Evolutionary conservation across 306 rosid genomes (phyloP), one percentile per base, ranked within the genome.

Genomic region (Cyamopsis tetragonoloba): DNA sequence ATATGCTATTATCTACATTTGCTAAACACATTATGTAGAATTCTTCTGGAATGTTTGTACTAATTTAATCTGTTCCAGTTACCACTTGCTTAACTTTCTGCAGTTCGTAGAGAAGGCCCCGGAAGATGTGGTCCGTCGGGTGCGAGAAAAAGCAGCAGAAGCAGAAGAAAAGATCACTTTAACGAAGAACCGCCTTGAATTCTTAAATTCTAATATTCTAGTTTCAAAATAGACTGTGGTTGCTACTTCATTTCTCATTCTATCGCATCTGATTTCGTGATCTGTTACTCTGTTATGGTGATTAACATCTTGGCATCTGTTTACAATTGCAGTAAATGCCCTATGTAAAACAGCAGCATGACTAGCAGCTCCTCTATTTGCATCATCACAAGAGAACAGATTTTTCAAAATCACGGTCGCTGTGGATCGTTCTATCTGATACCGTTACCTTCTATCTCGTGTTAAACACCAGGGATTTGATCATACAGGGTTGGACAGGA

Each of bases 101-200:
- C 86, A 92, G 98, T 92, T 92, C 74, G 89, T 87, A 51, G 88
- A 87, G 83, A 92, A 82, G 76, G 98, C 98, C 46, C 98, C 98
- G 0, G 88, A 76, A 44, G 82, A 84, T n/a, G 78, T 92, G 47
- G 96, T 92, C 39, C 84, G 74, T 17, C 89, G 88, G 34, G 96
- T 87, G 44, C 84, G 41, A 75, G 96, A 92, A 81, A 89, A 89
- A 72, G 96, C 89, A 2, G 82, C 86, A 12, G 96, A 89, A 87
- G 80, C 89, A 11, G 84, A 89, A 75, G 98, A 89, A 77, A 92
- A 89, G 91, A 87, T 92, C 30, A 82, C 72, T 66, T 84, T 92
- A 68, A 87, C 96, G 26, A 79, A 84, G 70, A 92, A 82, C 56
- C 96, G 96, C 22, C 89, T 92, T 46, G 84, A 58, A 46, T 71